Percentiles rank a stretch among this genome's conserved stretches.
These are phyloP conservation scores for Penicillium hordei DNA, from an alignment of 2,329 filamentous ascomycete species.

Conservation along the genomic window DNA sequence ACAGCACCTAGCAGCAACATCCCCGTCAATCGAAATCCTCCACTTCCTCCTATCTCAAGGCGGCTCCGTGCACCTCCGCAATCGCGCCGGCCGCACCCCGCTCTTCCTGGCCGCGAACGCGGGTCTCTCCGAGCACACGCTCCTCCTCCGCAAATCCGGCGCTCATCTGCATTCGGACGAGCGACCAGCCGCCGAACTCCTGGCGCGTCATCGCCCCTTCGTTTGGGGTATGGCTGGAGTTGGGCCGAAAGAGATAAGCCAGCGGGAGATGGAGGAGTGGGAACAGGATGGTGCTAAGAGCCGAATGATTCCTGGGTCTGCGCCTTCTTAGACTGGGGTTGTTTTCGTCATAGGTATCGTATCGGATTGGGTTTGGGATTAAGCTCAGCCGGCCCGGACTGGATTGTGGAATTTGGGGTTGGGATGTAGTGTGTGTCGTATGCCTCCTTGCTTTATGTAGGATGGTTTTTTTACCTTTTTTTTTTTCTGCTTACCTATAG, in stretches of 20 bases:
- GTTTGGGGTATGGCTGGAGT: conserved; percentile 48
- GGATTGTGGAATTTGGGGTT: background rate
- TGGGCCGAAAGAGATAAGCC: conserved; percentile 29
- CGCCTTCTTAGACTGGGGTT: conserved; percentile 19
- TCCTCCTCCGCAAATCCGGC: conserved; percentile 55
- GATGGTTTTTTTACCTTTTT: background rate
- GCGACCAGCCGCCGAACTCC: conserved; percentile 52
- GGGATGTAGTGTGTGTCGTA: background rate
- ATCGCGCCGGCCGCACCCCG: conserved; percentile 58
- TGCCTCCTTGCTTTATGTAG: background rate
- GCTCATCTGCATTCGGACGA: conserved; percentile 62
- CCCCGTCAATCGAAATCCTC: conserved; percentile 56
- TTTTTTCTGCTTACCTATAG: background rate
- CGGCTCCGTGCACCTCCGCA: conserved; percentile 60
- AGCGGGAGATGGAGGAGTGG: conserved; percentile 25
- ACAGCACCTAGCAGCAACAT: conserved; percentile 57
- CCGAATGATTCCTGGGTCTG: conserved; percentile 29
- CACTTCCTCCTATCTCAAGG: conserved; percentile 57
- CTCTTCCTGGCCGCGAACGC: conserved; percentile 60
- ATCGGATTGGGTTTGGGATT: background rate
- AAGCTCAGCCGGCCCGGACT: background rate
- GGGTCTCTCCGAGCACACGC: conserved; percentile 55
- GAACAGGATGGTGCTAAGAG: conserved; percentile 10
- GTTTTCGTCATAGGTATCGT: too few relatives aligned
- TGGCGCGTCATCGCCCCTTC: conserved; percentile 44